Conservation (phyloP, 371 early-diverging fungal species). For the Mortierella polycephala region DNA sequence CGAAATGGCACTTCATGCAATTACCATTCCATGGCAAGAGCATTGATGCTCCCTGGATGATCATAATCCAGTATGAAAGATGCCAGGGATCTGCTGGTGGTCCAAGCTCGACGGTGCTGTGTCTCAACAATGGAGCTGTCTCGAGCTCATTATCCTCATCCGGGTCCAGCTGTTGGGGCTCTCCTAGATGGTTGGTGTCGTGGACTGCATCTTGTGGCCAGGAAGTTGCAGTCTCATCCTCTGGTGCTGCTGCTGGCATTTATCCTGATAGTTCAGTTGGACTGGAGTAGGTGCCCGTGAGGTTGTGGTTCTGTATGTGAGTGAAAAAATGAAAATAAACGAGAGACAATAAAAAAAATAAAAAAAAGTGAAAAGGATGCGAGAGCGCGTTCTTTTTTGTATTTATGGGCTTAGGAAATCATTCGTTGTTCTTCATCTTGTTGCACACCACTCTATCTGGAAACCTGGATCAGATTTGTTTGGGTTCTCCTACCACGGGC, state of each 20-base stretch:
- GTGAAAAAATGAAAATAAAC: not conserved
- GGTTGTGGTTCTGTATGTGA: not conserved
- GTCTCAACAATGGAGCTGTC: slow-evolving; percentile 8
- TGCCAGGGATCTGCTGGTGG: slow-evolving; percentile 46
- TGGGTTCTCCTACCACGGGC: too few relatives aligned
- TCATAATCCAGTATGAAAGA: slow-evolving; percentile 65
- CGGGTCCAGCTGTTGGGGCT: slow-evolving; percentile 1
- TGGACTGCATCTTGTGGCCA: slow-evolving; percentile 21
- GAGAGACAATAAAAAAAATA: not conserved
- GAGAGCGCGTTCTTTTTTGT: not conserved
- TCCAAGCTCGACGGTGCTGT: slow-evolving; percentile 28
- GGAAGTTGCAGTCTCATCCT: slow-evolving; percentile 41
- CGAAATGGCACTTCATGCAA: not conserved
- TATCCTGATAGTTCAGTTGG: not conserved
- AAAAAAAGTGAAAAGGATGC: not conserved
- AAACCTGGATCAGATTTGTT: too few relatives aligned
- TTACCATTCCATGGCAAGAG: slow-evolving; percentile 86
- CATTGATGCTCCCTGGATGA: slow-evolving; percentile 78
- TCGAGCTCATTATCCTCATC: slow-evolving; percentile 12
- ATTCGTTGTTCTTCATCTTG: too few relatives aligned
- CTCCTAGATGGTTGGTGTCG: slow-evolving; percentile 26
- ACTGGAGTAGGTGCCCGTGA: not conserved
- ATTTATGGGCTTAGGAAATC: too few relatives aligned
- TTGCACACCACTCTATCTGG: too few relatives aligned
- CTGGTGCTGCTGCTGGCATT: slow-evolving; percentile 16